Base-by-base conservation (phyloP, 2,329 filamentous ascomycete species). In the Exophiala oligosperma region DNA sequence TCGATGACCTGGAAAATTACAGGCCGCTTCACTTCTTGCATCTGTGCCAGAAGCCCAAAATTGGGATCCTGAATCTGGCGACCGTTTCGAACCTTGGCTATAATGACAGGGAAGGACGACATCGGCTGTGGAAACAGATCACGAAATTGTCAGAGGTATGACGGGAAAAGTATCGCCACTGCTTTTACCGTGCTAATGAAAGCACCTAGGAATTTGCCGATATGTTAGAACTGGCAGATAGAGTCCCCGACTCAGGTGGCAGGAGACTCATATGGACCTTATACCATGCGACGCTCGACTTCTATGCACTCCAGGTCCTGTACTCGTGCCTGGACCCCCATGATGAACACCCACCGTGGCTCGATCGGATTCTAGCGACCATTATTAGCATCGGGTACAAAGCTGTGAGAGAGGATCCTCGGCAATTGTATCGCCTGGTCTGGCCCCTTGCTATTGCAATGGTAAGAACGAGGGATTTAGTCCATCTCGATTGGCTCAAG, bases 1-100 rank as follows among this genome's bases (percentile, higher is more conserved):
- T 73, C n/a, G 72, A 74, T 51, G 72, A 74, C 35, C 71, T 73
- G 24, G 72, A 74, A 54, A 74, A 74, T 28, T 72, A 74, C 57
- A 64, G 72, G 23, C 70, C 65, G 2, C 57, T 74, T 14, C 71
- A 73, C 53, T 56, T 74, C 14, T 46, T 73, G 4, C 71, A 74
- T 44, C 49, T 58, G 2, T 67, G 66, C 4, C 67, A 72, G 41
- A 64, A 60, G 2, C 56, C 72, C 23, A 70, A 68, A 24, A 61
- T 73, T 44, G 64, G 63, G 23, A 71, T 67, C 5, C 72, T 71
- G 70, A 65, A 65, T 24, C 57, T 69, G 5, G 60, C 54, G 7
- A 47, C 48, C 7, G 23, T 38, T 47, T 46, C 54, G 37, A 40
- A 32, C 17, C 24, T 52, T 3, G 54, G 54, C 24, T 49, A 35